These are phyloP conservation scores for Prunus salicina DNA, from an alignment of 306 rosid genomes.

Conservation along the genomic window DNA sequence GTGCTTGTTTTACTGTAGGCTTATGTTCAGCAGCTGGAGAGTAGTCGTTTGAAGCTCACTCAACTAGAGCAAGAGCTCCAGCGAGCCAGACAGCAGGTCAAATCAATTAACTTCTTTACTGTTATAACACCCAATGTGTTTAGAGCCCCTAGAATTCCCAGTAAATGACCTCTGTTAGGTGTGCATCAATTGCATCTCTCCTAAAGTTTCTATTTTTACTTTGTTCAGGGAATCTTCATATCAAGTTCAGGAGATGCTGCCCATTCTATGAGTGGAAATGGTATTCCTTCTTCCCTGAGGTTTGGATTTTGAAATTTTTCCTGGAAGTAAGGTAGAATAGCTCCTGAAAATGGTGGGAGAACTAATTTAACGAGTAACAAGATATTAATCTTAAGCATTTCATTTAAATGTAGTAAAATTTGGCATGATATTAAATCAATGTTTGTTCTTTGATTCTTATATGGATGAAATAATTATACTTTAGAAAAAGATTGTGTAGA, in stretches of 20 bases:
- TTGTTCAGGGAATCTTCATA: conserved; percentile 78
- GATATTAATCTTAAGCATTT: background rate
- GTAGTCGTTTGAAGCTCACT: conserved; percentile 92
- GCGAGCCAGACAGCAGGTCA: conserved; percentile 96
- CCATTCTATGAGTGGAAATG: conserved; percentile 92
- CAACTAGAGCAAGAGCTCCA: conserved; percentile 99
- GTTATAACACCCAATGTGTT: background rate
- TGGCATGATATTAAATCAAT: background rate
- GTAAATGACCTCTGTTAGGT: background rate
- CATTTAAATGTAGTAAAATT: background rate
- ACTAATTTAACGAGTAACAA: conserved; percentile 8
- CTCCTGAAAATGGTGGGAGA: conserved; percentile 7
- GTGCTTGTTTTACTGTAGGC: conserved; percentile 48
- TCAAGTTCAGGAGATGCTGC: conserved; percentile 87
- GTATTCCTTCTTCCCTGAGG: conserved; percentile 41
- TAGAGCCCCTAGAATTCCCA: background rate
- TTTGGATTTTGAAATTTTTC: conserved; percentile 23
- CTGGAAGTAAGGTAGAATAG: conserved; percentile 16
- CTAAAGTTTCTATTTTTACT: background rate
- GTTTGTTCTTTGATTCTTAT: background rate
- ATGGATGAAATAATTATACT: background rate
- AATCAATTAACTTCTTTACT: conserved; percentile 11
- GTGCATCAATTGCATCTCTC: background rate
- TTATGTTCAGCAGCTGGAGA: conserved; percentile 93
- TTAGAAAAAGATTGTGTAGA: background rate